Base-by-base conservation (phyloP, 2,329 filamentous ascomycete genomes). In the Penicillium paneum region DNA sequence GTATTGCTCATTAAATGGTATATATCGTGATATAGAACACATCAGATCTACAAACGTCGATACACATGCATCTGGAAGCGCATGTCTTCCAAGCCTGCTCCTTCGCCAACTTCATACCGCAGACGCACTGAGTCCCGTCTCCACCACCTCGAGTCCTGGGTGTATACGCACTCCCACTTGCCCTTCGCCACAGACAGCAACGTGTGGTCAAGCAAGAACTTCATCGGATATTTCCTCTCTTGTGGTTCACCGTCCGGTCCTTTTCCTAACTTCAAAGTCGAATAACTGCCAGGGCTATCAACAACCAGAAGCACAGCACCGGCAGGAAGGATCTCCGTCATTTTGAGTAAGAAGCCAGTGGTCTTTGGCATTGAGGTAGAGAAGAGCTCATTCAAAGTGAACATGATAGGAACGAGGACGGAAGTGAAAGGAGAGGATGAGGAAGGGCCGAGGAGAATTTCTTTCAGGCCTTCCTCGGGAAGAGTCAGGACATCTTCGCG, bases 371-470 rank as follows among this genome's bases (percentile, higher is more conserved):
- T 83, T 1, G 87, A 90, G 0, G 83, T 79, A 0, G 89, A 88
- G 77, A 97, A 97, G 0, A 99, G 84, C 74, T 99, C 94, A 71
- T 97, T 97, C 43, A 97, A 82, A 0, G 93, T 97, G 78, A 97
- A 99, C 74, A 97, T 84, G 12, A 97, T 76, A 0, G 92, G 96
- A 13, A 96, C 78, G 0, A 97, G 74, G 3, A 80, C 62, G 10
- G 81, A 67, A 8, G 56, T 17, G 32, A 48, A 52, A 2, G 45
- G 5, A 8, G 42, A 5, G 5, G 11, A 5, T 1, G 39, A 26
- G 15, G 52, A n/a, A 13, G 29, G 15, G 8, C 55, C 58, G 39
- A 60, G 53, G 7, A 76, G 40, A 12, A 76, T 38, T 32, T 57
- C 76, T 34, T 75, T 62, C 1, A 83, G 59, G 3, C 72, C 66